phyloP scores from a whole-genome alignment of 257 asterid species.

The Cordia subcordata region DNA sequence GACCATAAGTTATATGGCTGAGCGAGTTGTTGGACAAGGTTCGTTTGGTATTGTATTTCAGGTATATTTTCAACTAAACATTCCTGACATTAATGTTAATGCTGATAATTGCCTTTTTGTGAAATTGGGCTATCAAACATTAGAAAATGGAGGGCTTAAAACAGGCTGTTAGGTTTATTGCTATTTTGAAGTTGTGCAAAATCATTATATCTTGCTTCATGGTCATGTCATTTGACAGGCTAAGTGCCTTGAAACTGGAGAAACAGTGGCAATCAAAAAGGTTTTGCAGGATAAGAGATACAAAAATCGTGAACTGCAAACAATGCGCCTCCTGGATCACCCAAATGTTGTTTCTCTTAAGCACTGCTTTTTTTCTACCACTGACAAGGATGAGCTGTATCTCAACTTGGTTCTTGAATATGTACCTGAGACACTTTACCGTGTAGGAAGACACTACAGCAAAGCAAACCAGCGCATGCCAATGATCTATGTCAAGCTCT shows the following conservation, averaged over 20 bases:
- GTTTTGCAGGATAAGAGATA: conserved; percentile 82
- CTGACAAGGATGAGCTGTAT: conserved; percentile 75
- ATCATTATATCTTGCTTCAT: neutral
- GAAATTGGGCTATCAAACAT: too few relatives aligned
- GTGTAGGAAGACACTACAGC: conserved; percentile 68
- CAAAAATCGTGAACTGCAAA: conserved; percentile 72
- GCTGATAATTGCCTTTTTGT: neutral
- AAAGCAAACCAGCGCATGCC: conserved; percentile 80
- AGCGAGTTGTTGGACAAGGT: conserved; percentile 87
- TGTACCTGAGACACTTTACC: conserved; percentile 75
- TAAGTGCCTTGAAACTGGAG: conserved; percentile 75
- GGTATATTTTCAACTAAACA: conserved; percentile 28
- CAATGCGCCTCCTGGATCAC: conserved; percentile 81
- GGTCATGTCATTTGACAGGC: conserved; percentile 40
- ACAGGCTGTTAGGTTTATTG: too few relatives aligned
- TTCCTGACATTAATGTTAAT: neutral
- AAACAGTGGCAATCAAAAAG: conserved; percentile 72
- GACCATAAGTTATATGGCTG: conserved; percentile 91
- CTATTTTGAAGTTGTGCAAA: too few relatives aligned
- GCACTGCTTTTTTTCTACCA: conserved; percentile 79
- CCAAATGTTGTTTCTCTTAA: conserved; percentile 71
- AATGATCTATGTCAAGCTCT: conserved; percentile 70
- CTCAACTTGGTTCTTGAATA: conserved; percentile 75
- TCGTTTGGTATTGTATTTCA: conserved; percentile 91
- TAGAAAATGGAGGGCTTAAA: neutral